Conservation (phyloP, 2,329 filamentous ascomycete genomes). For the Ascochyta lentis region DNA sequence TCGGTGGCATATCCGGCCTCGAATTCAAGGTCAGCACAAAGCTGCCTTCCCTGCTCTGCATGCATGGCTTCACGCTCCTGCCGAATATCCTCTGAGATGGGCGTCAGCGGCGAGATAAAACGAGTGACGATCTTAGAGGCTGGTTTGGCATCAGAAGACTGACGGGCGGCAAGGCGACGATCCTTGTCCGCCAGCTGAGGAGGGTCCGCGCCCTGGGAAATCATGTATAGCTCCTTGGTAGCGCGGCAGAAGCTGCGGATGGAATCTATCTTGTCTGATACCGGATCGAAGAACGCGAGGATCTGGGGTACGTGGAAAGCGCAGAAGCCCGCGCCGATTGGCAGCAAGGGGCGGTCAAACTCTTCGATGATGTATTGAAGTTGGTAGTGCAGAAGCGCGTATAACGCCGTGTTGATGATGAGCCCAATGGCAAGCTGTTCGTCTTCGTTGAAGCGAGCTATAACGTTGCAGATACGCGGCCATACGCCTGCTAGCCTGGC, state of each 20-base stretch:
- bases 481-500: background rate
- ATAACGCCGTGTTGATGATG: background rate
- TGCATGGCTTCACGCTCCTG: constrained; percentile 4
- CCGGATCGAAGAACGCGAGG: background rate
- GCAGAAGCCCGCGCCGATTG: background rate
- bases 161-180: no score
- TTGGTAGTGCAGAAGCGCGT: background rate
- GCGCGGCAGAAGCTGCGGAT: background rate
- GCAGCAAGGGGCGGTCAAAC: background rate
- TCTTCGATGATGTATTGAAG: constrained; percentile 2
- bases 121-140: constrained; percentile 5
- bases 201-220: background rate
- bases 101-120: constrained; percentile 8
- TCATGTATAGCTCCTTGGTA: background rate
- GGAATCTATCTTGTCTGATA: background rate
- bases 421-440: background rate
- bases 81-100: constrained; percentile 9
- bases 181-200: background rate
- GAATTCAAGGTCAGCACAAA: background rate
- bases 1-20: background rate
- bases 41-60: background rate
- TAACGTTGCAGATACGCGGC: background rate
- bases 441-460: background rate
- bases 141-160: background rate
- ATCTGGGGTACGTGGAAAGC: background rate